Base-by-base conservation (phyloP, 2,329 filamentous ascomycete species). In the Aureobasidium pullulans region DNA sequence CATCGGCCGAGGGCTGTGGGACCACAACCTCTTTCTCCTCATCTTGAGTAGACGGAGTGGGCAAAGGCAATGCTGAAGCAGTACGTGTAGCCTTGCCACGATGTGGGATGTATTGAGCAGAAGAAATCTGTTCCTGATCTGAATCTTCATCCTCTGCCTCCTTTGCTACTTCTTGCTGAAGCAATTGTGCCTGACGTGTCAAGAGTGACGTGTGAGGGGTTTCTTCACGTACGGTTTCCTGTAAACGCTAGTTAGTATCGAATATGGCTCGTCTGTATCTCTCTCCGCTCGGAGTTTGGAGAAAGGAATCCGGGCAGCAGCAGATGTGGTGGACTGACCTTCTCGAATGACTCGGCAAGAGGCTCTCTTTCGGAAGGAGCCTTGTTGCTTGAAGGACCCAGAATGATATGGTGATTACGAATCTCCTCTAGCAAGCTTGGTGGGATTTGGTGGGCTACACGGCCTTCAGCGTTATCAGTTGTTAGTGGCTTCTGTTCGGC, bases 121-220 rank as follows among this genome's bases (percentile, higher is more conserved):
- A 93, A n/a, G 88, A 90, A 63, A 94, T 91, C 72, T 93, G 89
- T 71, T 94, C 89, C 70, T 89, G 85, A 60, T 89, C 87, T 13
- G 88, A 91, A 36, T 83, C 81, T n/a, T 83, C 79, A 49, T 81
- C 81, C 36, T 80, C 80, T 29, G 74, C 73, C 65, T 63, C 53
- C 59, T 53, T 60, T 58, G 61, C 46, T 10, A 64, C 61, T 32
- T 60, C 52, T 32, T 63, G 60, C 23, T 59, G 60, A 19, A 48
- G 43, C 42, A 62, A 32, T 31, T 52, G 47, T 16, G 57, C 57
- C 48, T 59, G 47, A 13, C 48, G 29, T 36, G 57, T 52, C 39
- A 59, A 47, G 5, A 59, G 57, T 5, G 57, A 59, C 7, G 39
- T 40, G 6, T 53, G 47, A 23, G 29, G 31, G 15, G 13, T 16